Percentiles rank a stretch among this genome's conserved stretches.
phyloP scores from a whole-genome alignment of 23 red algal genomes.

The Gracilaria vermiculophylla region DNA sequence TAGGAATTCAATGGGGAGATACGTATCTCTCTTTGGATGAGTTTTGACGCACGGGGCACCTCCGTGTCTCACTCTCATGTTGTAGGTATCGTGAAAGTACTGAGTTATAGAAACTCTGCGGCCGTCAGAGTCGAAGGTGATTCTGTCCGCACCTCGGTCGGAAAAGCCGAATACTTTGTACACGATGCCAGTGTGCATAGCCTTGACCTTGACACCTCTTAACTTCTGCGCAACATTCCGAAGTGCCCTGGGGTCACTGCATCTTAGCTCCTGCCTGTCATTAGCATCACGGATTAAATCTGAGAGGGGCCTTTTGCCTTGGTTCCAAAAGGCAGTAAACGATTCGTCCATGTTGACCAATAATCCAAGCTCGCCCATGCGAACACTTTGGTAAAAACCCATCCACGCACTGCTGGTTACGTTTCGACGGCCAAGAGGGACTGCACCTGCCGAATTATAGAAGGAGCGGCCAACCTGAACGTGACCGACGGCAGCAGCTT shows the following conservation, averaged over 20 bases:
- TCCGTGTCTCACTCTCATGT: not conserved
- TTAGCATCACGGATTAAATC: conserved; percentile 27
- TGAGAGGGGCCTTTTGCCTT: not conserved
- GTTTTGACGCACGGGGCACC: conserved; percentile 45
- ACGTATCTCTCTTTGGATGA: conserved; percentile 51
- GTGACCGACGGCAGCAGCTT: not conserved
- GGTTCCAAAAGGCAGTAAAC: conserved; percentile 54
- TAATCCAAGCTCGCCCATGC: conserved; percentile 4
- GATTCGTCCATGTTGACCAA: conserved; percentile 46
- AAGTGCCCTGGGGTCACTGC: not conserved
- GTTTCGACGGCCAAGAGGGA: not conserved
- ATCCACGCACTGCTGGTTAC: conserved; percentile 28
- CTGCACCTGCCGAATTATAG: not conserved
- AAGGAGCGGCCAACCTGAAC: conserved; percentile 72
- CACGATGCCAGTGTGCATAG: conserved; percentile 35
- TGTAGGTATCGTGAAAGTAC: conserved; percentile 52
- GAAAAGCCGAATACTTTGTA: conserved; percentile 57
- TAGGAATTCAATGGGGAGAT: conserved; percentile 56
- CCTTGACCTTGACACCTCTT: conserved; percentile 28
- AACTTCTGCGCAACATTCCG: conserved; percentile 5
- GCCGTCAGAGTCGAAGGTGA: conserved; percentile 54
- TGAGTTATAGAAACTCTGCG: conserved; percentile 34
- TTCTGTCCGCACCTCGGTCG: conserved; percentile 34
- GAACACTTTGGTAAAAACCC: conserved; percentile 62
- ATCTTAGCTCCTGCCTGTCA: not conserved